phyloP scores from a whole-genome alignment of 441 rosid species.

The Bocquillonia castaneifolia region DNA sequence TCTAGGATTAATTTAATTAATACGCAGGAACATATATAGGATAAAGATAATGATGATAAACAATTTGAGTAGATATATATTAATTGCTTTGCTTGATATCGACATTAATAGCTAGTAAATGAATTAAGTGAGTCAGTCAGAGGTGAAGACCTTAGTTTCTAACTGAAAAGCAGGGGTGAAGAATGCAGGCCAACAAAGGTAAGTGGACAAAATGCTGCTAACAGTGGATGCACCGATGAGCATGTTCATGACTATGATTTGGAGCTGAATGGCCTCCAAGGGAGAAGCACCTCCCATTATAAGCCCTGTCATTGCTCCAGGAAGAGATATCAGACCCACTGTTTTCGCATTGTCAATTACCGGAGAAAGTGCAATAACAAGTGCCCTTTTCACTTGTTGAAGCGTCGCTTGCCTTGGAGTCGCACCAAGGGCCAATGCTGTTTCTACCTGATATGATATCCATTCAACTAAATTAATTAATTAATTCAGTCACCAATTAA shows the following conservation, averaged over 20 bases:
- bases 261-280: slow-evolving; percentile 78
- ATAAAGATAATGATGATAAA: too few species aligned
- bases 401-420: slow-evolving; percentile 72
- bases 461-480: too few species aligned
- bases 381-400: slow-evolving; percentile 67
- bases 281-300: slow-evolving; percentile 97
- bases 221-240: slow-evolving; percentile 73
- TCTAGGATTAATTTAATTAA: too few species aligned
- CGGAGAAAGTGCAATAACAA: slow-evolving; percentile 74
- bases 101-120: neutral
- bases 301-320: slow-evolving; percentile 92
- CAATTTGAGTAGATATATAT: too few species aligned
- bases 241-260: slow-evolving; percentile 91
- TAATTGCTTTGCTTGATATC: too few species aligned
- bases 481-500: too few species aligned
- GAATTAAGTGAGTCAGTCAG: slow-evolving; percentile 18
- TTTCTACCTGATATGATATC: slow-evolving; percentile 94
- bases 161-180: slow-evolving; percentile 78
- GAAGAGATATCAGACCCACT: slow-evolving; percentile 77
- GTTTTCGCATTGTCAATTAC: slow-evolving; percentile 87
- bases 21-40: too few species aligned
- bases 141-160: slow-evolving; percentile 49
- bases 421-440: slow-evolving; percentile 85
- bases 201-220: slow-evolving; percentile 71
- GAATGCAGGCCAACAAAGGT: slow-evolving; percentile 80